Evolutionary conservation across 73 alveolate species (phyloP), one percentile per base, ranked within the genome.

Genomic region (Stentor roeselii): DNA sequence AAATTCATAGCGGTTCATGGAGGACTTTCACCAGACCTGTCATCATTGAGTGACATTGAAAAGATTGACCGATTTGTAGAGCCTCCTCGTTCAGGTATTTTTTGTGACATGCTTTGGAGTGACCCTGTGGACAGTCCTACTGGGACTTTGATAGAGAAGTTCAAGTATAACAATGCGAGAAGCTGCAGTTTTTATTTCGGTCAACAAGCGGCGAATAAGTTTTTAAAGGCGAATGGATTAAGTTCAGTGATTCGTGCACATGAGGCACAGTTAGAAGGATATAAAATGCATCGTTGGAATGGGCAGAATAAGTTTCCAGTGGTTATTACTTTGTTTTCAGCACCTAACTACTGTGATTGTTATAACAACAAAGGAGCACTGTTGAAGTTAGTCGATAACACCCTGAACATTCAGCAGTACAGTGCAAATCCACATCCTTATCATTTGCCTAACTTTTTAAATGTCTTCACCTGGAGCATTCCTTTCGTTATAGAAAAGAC

Each of bases 301-400:
- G 97, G 92, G 40, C 67, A 76, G 75, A 78, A 87, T 30, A 97
- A 93, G 36, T 95, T 95, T 78, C 99, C 99, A n/a, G 91, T 87
- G 11, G 98, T 95, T 32, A 88, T 95, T 59, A 95, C 99, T 21
- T 92, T 95, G 11, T 95, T 95, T 78, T 84, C 95, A 50, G 99
- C 99, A 36, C 99, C 99, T 15, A 95, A 95, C 88, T 95, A 95
- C 86, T 95, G 99, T 50, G 99, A 95, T 94, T 97, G 92, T 4
- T 95, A 95, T 84, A 91, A 91, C 75, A 94, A 95, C 86, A 95
- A 95, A 83, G 99, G 96, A 3, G 99, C 99, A 3, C 91, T 95
- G 59, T 88, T 95, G 31, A 95, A 90, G 87, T 94, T 95, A 50
- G 88, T 92, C 31, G 86, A 92, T 78, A 90, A 92, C 84, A 95